Conservation (phyloP, 352 stramenopile genomes). For the Phytophthora citricola region DNA sequence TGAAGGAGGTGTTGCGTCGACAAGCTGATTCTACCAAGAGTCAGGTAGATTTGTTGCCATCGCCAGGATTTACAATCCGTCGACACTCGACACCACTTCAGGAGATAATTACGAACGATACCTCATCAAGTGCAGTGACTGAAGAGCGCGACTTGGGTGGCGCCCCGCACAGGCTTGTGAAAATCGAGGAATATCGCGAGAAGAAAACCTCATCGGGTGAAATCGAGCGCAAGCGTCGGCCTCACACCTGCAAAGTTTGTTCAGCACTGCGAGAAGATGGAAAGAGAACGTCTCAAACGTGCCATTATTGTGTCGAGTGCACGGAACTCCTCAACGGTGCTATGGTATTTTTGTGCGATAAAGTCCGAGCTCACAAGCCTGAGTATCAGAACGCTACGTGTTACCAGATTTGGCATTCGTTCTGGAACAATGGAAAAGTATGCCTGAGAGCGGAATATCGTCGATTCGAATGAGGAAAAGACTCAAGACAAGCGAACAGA, state of each 20-base stretch:
- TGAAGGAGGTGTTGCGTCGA: slow-evolving; percentile 20
- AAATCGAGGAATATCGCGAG: slow-evolving; percentile 33
- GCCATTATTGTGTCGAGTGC: slow-evolving; percentile 34
- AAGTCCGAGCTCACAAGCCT: slow-evolving; percentile 17
- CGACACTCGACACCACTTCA: neutral
- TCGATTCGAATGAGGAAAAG: slow-evolving; percentile 32
- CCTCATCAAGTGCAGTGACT: no score
- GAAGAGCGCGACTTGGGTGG: no score
- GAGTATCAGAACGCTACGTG: slow-evolving; percentile 34
- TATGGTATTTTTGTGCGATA: slow-evolving; percentile 37
- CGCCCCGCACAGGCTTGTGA: slow-evolving; percentile 8
- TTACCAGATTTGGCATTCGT: slow-evolving; percentile 40
- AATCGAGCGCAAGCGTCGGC: slow-evolving; percentile 22
- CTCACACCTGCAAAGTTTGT: slow-evolving; percentile 38
- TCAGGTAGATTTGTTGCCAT: neutral
- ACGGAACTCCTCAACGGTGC: slow-evolving; percentile 21
- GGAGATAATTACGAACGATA: no score
- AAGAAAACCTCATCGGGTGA: slow-evolving; percentile 15
- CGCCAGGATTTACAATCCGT: slow-evolving; percentile 10
- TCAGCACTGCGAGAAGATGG: slow-evolving; percentile 28
- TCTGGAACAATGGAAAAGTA: slow-evolving; percentile 31
- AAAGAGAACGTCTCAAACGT: slow-evolving; percentile 26
- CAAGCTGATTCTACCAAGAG: neutral
- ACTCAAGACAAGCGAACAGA: slow-evolving; percentile 2
- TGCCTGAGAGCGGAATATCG: slow-evolving; percentile 16